These are phyloP conservation scores for Oryza punctata DNA, from an alignment of 176 grass and related monocot genomes.

Conservation along the genomic window DNA sequence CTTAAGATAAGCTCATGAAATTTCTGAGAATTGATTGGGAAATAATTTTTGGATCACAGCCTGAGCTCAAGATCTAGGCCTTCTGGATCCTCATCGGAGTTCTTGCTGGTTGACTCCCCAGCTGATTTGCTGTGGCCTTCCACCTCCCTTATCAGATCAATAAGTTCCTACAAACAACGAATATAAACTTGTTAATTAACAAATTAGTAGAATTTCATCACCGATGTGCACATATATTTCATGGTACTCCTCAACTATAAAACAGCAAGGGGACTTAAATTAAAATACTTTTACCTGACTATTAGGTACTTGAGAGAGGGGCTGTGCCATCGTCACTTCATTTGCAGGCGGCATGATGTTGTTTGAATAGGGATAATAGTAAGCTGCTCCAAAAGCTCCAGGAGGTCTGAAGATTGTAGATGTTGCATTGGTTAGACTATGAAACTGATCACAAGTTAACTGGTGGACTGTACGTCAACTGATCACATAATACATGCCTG, in stretches of 20 bases:
- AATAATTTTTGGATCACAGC: slow-evolving; percentile 3
- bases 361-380: neutral
- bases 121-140: neutral
- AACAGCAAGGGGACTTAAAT: neutral
- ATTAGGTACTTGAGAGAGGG: neutral
- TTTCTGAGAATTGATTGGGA: neutral
- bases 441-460: slow-evolving; percentile 3
- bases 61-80: neutral
- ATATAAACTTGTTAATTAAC: neutral
- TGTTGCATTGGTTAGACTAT: neutral
- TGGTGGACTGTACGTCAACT: neutral
- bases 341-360: neutral
- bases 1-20: neutral
- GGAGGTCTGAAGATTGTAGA: neutral
- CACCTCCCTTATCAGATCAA: neutral
- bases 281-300: neutral
- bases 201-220: neutral
- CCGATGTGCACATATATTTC: neutral
- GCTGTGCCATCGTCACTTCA: neutral
- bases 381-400: neutral
- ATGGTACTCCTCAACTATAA: neutral
- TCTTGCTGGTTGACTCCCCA: neutral
- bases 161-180: neutral
- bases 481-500: neutral
- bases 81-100: neutral